phyloP scores from a whole-genome alignment of 2,329 filamentous ascomycete species.

The Hirsutella rhossiliensis region DNA sequence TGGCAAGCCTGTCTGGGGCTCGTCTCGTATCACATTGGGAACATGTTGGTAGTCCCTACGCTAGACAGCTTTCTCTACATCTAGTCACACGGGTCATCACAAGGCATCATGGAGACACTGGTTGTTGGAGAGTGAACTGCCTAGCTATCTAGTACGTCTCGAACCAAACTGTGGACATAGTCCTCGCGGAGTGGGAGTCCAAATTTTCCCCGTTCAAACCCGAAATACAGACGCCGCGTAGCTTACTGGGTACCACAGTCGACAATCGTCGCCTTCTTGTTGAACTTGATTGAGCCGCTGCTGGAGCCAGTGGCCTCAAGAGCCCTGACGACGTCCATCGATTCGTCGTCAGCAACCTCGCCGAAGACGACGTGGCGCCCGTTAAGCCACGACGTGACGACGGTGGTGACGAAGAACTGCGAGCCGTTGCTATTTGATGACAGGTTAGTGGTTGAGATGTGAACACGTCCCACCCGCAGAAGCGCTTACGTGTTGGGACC shows the following conservation, averaged over 20 bases:
- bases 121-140: not conserved
- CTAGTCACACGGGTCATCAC: no score
- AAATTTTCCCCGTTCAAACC: not conserved
- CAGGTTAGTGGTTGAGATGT: not conserved
- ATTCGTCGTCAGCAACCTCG: conserved; percentile 45
- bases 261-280: conserved; percentile 46
- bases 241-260: conserved; percentile 37
- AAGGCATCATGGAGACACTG: not conserved
- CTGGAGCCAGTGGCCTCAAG: conserved; percentile 48
- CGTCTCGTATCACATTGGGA: no score
- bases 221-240: conserved; percentile 11
- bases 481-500: conserved; percentile 73
- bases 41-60: no score
- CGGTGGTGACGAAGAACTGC: conserved; percentile 96
- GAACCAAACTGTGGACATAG: not conserved
- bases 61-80: no score
- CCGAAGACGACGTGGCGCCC: conserved; percentile 79
- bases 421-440: conserved; percentile 70
- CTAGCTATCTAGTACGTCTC: conserved; percentile 1
- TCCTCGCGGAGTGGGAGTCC: not conserved
- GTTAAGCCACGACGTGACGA: conserved; percentile 76
- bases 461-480: no score
- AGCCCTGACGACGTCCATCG: conserved; percentile 43
- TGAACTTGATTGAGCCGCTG: conserved; percentile 42
- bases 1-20: no score